Evolutionary conservation across 2,329 filamentous ascomycete species (phyloP), one percentile per base, ranked within the genome.

Genomic region (Claviceps sp.): DNA sequence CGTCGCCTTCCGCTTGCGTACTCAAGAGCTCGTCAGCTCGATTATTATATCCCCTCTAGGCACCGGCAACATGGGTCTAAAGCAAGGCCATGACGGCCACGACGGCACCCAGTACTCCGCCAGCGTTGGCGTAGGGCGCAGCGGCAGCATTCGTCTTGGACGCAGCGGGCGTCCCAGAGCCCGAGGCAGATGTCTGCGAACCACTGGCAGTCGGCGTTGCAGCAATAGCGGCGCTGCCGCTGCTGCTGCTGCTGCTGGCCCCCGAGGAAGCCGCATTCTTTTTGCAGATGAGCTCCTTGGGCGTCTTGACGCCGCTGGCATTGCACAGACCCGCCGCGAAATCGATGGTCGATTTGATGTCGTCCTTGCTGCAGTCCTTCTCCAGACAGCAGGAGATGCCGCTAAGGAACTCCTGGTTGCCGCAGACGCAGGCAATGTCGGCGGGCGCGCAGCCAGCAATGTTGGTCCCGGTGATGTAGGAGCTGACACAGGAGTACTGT

Each of bases 401-500:
- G 55, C 58, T 55, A 51, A 73, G 62, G 64, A 72, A 72, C 44
- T 62, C 51, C 46, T 57, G 47, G 63, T 71, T 70, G 59, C 58
- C 60, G 64, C 70, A 73, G 59, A 72, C 63, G 60, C 70, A 73
- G 50, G 56, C 59, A 53, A 70, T 60, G 61, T 71, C 67, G 58
- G 68, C 56, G 45, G 60, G 54, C 29, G 58, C 59, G 61, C 70
- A 73, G 56, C 65, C 68, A 49, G 62, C 68, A 50, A 72, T 67
- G 40, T 57, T 56, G 20, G 50, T 57, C 44, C 65, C 65, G 23
- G 55, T 58, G 26, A 65, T 66, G 60, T 60, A 67, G 2, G 44
- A 47, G 64, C 50, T 54, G 52, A 57, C 38, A 70, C 61, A 55
- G 67, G 71, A 5, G 53, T 50, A 55, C 60, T 61, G 62, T 69